Base-by-base conservation (phyloP, 1,284 basidiomycete species). In the Taiwanofungus camphoratus region DNA sequence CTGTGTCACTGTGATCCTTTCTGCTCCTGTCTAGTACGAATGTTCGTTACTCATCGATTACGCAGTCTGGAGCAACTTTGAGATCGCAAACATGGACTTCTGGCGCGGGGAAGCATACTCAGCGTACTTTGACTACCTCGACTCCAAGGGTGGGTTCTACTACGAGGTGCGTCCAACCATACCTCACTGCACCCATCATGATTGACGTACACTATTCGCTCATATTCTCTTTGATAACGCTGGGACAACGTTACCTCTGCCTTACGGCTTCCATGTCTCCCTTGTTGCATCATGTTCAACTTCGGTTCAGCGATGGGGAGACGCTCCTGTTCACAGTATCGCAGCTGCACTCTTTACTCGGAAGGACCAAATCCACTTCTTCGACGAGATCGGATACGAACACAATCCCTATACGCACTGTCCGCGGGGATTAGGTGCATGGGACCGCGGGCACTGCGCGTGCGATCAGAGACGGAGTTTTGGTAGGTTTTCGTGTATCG, bases 271-370 rank as follows among this genome's bases (percentile, higher is more conserved):
- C 5, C 18, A 15, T 16, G 15, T 11, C 29, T 18, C n/a, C 13
- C 15, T 16, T 13, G 18, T 31, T 24, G 16, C 12, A 18, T 4
- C 12, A 12, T 31, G 15, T 31, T 27, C 16, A 21, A 8, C 6
- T 13, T 12, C 21, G 36, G 5, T 12, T 5, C 30, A 74, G 72
- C 71, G 82, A 26, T 85, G 82, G 83, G 87, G 86, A 29, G 87
- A 91, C 58, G 88, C 88, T 2, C 88, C 86, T 0, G 80, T 90
- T 0, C 87, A 90, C 59, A 80, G 77, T 31, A 85, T 90, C 44
- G 86, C 75, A 6, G 84, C 76, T 0, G 74, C 77, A 3, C 65
- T 87, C 23, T 82, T 88, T 61, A 68, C 73, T 6, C 65, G 66
- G 24, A 78, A 74, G 50, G 69, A 76, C 42, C 72, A 82, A 59